Conservation (phyloP, 2,329 filamentous ascomycete species). For the Curvularia verruculosa region DNA sequence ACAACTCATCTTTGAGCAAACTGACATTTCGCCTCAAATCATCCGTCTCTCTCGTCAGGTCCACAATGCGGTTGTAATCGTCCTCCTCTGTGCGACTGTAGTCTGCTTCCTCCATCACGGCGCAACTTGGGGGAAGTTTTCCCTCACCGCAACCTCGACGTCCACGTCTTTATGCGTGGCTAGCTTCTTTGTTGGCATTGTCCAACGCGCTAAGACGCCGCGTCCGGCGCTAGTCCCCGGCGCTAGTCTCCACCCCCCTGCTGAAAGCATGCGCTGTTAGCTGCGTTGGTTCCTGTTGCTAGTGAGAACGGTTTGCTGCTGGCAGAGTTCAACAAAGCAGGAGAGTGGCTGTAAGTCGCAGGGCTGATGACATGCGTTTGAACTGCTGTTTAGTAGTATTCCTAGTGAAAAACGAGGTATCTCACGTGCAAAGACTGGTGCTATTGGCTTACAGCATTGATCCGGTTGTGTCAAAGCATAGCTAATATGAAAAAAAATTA, state of each 20-base stretch:
- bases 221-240: conserved; percentile 7
- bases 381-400: background rate
- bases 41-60: conserved; percentile 3
- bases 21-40: background rate
- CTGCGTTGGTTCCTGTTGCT: background rate
- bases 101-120: conserved; percentile 3
- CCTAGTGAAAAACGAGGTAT: background rate
- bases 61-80: conserved; percentile 2
- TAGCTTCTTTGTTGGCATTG: conserved; percentile 18
- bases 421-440: no score
- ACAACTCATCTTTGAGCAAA: background rate
- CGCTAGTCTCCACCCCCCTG: conserved; percentile 7
- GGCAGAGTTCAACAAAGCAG: background rate
- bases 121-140: conserved; percentile 1
- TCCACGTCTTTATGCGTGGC: conserved; percentile 9
- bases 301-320: background rate
- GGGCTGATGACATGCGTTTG: background rate
- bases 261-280: background rate
- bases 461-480: background rate
- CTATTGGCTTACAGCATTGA: background rate
- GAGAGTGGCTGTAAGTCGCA: background rate
- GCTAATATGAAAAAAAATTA: background rate
- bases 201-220: conserved; percentile 9
- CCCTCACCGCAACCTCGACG: conserved; percentile 8
- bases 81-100: conserved; percentile 4